These are phyloP conservation scores for Strobilomyces dryophilus DNA, from an alignment of 768 basidiomycete genomes.

Conservation along the genomic window DNA sequence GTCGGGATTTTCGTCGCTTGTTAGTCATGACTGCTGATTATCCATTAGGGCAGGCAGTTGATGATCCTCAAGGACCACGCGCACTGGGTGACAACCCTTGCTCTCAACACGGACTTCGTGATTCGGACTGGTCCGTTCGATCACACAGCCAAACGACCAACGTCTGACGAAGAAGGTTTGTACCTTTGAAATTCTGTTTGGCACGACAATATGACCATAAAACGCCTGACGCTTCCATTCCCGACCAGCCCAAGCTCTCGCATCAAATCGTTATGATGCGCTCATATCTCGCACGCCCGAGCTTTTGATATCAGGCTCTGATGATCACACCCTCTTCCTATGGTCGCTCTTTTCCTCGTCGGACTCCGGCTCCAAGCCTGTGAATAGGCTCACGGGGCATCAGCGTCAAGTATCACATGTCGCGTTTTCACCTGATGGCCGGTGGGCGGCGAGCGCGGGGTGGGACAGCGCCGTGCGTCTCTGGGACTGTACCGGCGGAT, in stretches of 20 bases:
- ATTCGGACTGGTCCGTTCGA: slow-evolving; percentile 94
- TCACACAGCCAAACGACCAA: slow-evolving; percentile 74
- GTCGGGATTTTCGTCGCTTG: slow-evolving; percentile 38
- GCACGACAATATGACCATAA: not conserved
- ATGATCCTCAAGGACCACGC: slow-evolving; percentile 92
- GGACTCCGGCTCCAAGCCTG: slow-evolving; percentile 47
- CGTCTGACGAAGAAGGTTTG: slow-evolving; percentile 79
- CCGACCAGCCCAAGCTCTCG: slow-evolving; percentile 65
- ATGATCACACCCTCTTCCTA: slow-evolving; percentile 96
- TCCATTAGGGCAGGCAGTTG: slow-evolving; percentile 70
- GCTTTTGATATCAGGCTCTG: slow-evolving; percentile 90
- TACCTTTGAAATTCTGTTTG: not conserved
- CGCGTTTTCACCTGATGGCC: slow-evolving; percentile 90
- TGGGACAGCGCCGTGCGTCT: slow-evolving; percentile 89
- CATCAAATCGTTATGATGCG: slow-evolving; percentile 72
- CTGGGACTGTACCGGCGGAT: slow-evolving; percentile 70
- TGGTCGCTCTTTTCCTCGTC: slow-evolving; percentile 73
- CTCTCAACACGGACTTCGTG: slow-evolving; percentile 93
- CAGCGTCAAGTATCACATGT: slow-evolving; percentile 94
- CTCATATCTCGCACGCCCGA: slow-evolving; percentile 65
- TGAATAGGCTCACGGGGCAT: slow-evolving; percentile 86
- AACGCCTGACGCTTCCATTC: not conserved
- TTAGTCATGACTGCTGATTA: slow-evolving; percentile 2
- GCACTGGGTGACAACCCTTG: slow-evolving; percentile 97
- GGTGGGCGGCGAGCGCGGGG: slow-evolving; percentile 86